Evolutionary conservation across 352 stramenopile genomes (phyloP).

Genomic region (Blastocystis sp.): DNA sequence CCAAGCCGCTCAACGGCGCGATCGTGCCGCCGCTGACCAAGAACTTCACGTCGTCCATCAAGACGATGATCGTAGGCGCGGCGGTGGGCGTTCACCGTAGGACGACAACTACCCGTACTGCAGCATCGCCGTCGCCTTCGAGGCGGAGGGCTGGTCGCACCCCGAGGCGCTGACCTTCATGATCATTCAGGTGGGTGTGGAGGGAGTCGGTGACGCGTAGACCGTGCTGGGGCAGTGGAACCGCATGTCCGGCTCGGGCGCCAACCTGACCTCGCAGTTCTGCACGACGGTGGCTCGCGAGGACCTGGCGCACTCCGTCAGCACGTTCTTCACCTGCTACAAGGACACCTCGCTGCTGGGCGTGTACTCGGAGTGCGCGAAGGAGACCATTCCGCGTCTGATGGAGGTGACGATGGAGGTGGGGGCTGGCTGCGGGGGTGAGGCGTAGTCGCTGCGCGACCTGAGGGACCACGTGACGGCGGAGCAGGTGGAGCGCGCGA

Average conservation of each 20-base stretch:
- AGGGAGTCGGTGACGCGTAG: constrained; percentile 4
- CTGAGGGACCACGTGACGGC: constrained; percentile 93
- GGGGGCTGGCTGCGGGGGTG: background rate
- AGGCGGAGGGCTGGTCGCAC: constrained; percentile 95
- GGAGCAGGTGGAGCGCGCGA: constrained; percentile 92
- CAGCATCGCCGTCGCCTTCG: constrained; percentile 95
- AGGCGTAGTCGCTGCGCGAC: constrained; percentile 74
- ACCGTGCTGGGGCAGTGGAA: constrained; percentile 89
- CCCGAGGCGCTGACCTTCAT: constrained; percentile 97
- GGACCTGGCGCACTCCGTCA: constrained; percentile 94
- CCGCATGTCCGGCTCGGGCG: constrained; percentile 87
- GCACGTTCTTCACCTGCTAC: constrained; percentile 99
- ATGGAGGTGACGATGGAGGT: constrained; percentile 85
- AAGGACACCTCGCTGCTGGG: constrained; percentile 99
- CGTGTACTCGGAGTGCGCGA: constrained; percentile 85
- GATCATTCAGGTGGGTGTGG: constrained; percentile 86
- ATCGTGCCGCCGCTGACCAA: constrained; percentile 65
- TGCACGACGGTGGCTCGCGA: constrained; percentile 92
- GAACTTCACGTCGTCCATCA: constrained; percentile 52
- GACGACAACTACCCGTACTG: constrained; percentile 86
- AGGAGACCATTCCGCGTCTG: constrained; percentile 91
- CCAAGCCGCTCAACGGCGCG: constrained; percentile 74
- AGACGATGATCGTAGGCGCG: constrained; percentile 34
- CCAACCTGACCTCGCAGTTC: constrained; percentile 93
- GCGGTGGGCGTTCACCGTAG: background rate